Conservation (phyloP, 1,284 basidiomycete species). For the Mixia osmundae region DNA sequence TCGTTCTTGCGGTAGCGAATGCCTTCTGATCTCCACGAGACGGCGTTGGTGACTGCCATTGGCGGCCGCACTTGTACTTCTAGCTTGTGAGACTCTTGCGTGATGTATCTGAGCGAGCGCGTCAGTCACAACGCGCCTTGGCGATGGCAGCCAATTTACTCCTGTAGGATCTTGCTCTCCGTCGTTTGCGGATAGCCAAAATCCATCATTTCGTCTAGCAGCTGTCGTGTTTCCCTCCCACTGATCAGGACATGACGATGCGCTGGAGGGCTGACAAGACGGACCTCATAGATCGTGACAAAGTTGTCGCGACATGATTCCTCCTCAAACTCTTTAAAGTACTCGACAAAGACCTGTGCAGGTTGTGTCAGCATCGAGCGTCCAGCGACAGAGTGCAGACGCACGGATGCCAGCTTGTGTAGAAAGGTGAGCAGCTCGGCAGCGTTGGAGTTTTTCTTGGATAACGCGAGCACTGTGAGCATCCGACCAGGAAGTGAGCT, state of each 20-base stretch:
- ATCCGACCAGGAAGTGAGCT: not conserved
- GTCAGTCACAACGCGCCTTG: not conserved
- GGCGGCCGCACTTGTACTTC: slow-evolving; percentile 90
- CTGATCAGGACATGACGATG: too few relatives aligned
- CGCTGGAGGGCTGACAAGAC: not conserved
- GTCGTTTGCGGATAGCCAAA: slow-evolving; percentile 98
- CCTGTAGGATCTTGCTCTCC: slow-evolving; percentile 95
- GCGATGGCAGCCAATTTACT: slow-evolving; percentile 31
- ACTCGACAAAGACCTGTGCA: slow-evolving; percentile 70
- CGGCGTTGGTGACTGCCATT: slow-evolving; percentile 94
- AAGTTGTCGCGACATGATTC: slow-evolving; percentile 98
- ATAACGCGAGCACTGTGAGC: slow-evolving; percentile 75
- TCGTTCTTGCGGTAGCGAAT: slow-evolving; percentile 98
- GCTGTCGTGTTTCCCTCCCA: too few relatives aligned
- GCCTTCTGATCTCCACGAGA: slow-evolving; percentile 94
- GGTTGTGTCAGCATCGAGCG: not conserved
- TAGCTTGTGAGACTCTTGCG: slow-evolving; percentile 94
- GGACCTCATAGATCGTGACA: slow-evolving; percentile 74
- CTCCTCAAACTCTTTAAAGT: slow-evolving; percentile 98
- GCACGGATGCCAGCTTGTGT: slow-evolving; percentile 48
- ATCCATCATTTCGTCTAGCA: slow-evolving; percentile 99
- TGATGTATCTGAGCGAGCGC: slow-evolving; percentile 53
- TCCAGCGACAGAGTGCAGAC: slow-evolving; percentile 7
- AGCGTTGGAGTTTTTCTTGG: slow-evolving; percentile 87
- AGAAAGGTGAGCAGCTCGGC: slow-evolving; percentile 93